phyloP scores from a whole-genome alignment of 768 basidiomycete genomes.

The Phylloporus rhodoxanthus region DNA sequence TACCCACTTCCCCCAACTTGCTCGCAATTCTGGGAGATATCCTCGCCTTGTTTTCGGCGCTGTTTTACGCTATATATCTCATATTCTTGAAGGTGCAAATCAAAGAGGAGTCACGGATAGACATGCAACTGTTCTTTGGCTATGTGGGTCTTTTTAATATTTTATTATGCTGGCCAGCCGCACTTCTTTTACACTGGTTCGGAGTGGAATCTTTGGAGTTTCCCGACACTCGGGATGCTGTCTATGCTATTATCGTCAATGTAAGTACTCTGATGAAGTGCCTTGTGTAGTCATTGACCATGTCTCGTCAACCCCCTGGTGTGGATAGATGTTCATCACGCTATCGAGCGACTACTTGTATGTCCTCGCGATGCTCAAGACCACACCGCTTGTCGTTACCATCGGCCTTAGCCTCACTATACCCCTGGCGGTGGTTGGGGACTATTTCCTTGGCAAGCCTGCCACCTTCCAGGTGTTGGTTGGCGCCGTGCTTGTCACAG shows the following conservation, averaged over 20 bases:
- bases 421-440: slow-evolving; percentile 83
- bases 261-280: slow-evolving; percentile 32
- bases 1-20: slow-evolving; percentile 16
- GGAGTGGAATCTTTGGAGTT: slow-evolving; percentile 71
- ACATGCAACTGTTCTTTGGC: slow-evolving; percentile 94
- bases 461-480: slow-evolving; percentile 54
- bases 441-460: slow-evolving; percentile 57
- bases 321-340: slow-evolving; percentile 71
- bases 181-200: slow-evolving; percentile 65
- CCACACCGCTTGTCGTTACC: slow-evolving; percentile 89
- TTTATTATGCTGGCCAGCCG: slow-evolving; percentile 68
- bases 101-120: slow-evolving; percentile 70
- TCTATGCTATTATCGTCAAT: slow-evolving; percentile 50
- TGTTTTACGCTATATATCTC: slow-evolving; percentile 86
- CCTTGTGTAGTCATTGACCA: background rate
- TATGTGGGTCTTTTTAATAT: slow-evolving; percentile 89
- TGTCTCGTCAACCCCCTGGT: background rate
- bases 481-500: slow-evolving; percentile 72
- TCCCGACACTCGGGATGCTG: slow-evolving; percentile 47
- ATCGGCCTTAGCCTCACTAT: slow-evolving; percentile 91
- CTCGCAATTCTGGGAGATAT: slow-evolving; percentile 59
- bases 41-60: slow-evolving; percentile 79
- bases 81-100: slow-evolving; percentile 86
- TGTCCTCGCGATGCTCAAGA: slow-evolving; percentile 91
- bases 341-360: slow-evolving; percentile 81